phyloP scores from a whole-genome alignment of 768 basidiomycete genomes.

The Agrocybe praecox region DNA sequence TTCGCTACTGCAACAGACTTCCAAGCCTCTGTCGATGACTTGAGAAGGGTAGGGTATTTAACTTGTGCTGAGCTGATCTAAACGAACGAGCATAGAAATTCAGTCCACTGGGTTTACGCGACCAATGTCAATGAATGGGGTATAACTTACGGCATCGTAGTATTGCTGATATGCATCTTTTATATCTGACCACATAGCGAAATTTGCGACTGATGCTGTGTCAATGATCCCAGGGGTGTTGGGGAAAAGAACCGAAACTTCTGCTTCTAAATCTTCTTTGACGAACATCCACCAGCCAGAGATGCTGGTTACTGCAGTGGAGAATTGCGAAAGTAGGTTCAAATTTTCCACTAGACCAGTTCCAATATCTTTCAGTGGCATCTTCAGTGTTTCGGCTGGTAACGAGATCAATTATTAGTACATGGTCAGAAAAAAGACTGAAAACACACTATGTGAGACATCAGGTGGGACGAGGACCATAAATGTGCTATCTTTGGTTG shows the following conservation, averaged over 20 bases:
- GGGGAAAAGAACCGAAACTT: conserved; percentile 13
- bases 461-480: conserved; percentile 37
- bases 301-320: conserved; percentile 25
- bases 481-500: conserved; percentile 34
- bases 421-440: not conserved
- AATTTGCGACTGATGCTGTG: conserved; percentile 7
- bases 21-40: conserved; percentile 30
- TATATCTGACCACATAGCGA: conserved; percentile 21
- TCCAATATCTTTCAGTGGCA: conserved; percentile 37
- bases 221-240: not conserved
- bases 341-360: conserved; percentile 40
- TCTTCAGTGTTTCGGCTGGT: conserved; percentile 32
- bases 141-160: conserved; percentile 28
- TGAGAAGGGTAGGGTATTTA: conserved; percentile 27
- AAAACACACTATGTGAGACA: conserved; percentile 32
- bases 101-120: too few species aligned
- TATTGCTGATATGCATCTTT: conserved; percentile 28
- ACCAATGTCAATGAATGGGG: too few species aligned
- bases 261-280: conserved; percentile 25
- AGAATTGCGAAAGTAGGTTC: conserved; percentile 34
- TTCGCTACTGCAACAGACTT: conserved; percentile 23
- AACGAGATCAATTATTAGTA: not conserved
- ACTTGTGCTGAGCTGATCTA: conserved; percentile 28
- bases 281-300: conserved; percentile 35
- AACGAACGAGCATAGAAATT: not conserved